These are phyloP conservation scores for Xanthoconium separans DNA, from an alignment of 1,284 basidiomycete species.

Conservation along the genomic window DNA sequence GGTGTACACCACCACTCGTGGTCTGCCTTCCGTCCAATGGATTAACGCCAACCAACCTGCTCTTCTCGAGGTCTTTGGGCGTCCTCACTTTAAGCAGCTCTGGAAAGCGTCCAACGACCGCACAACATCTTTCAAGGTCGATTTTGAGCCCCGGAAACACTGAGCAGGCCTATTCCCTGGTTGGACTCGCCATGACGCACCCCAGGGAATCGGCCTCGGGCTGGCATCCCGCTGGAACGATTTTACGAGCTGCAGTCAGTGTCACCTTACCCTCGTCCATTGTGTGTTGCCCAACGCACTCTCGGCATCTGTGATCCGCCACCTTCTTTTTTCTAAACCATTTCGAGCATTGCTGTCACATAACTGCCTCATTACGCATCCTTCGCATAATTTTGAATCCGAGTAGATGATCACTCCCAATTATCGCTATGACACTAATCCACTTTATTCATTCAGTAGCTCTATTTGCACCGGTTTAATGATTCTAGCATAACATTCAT, in stretches of 20 bases:
- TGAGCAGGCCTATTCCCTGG: slow-evolving; percentile 25
- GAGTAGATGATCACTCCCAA: slow-evolving; percentile 31
- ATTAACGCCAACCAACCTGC: slow-evolving; percentile 62
- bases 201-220: slow-evolving; percentile 11
- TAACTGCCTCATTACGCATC: slow-evolving; percentile 35
- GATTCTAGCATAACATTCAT: slow-evolving; percentile 26
- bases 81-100: slow-evolving; percentile 64
- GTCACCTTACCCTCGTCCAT: slow-evolving; percentile 12
- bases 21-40: slow-evolving; percentile 73
- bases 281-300: slow-evolving; percentile 8
- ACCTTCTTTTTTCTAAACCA: slow-evolving; percentile 15
- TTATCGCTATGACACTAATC: slow-evolving; percentile 35
- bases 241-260: slow-evolving; percentile 14
- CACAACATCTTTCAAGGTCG: slow-evolving; percentile 69
- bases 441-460: slow-evolving; percentile 31
- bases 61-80: slow-evolving; percentile 71
- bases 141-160: slow-evolving; percentile 41
- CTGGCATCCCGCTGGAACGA: slow-evolving; percentile 24
- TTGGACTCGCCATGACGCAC: not conserved
- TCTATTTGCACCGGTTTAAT: slow-evolving; percentile 31
- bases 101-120: slow-evolving; percentile 70
- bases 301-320: slow-evolving; percentile 31
- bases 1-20: slow-evolving; percentile 69
- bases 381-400: slow-evolving; percentile 33
- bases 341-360: slow-evolving; percentile 34